These are phyloP conservation scores for Trichoderma oligosporum DNA, from an alignment of 2,329 filamentous ascomycete genomes.

Conservation along the genomic window DNA sequence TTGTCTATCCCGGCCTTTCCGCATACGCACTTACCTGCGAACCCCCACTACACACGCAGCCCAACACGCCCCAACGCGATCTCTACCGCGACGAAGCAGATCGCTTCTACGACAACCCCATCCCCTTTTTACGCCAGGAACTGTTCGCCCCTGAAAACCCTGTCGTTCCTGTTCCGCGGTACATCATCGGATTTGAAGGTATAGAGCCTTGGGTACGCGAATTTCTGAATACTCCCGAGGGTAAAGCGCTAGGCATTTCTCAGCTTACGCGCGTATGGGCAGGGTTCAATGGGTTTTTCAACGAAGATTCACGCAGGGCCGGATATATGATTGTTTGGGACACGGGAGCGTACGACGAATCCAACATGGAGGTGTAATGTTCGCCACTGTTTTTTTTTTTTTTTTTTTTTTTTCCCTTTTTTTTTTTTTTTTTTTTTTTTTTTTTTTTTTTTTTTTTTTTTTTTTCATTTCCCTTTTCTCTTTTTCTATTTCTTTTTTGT, in stretches of 20 bases:
- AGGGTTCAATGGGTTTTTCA: conserved; percentile 58
- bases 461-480: neutral
- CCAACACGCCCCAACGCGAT: conserved; percentile 58
- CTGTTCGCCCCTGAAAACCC: conserved; percentile 39
- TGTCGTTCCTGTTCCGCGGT: conserved; percentile 44
- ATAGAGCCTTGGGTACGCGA: conserved; percentile 46
- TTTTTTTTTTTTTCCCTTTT: neutral
- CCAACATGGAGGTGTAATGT: conserved; percentile 6
- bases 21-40: conserved; percentile 89
- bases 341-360: conserved; percentile 36
- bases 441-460: neutral
- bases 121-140: conserved; percentile 52
- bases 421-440: neutral
- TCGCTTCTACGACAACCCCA: conserved; percentile 71
- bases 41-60: conserved; percentile 67
- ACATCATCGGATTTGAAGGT: conserved; percentile 59
- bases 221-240: conserved; percentile 42
- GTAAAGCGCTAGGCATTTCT: conserved; percentile 39
- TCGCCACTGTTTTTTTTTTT: neutral
- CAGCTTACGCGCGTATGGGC: conserved; percentile 50
- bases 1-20: conserved; percentile 68
- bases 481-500: neutral
- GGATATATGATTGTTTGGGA: conserved; percentile 61
- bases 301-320: conserved; percentile 56
- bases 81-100: conserved; percentile 86